Conservation (phyloP, 768 basidiomycete species). For the Strobilomyces echinocephalus region DNA sequence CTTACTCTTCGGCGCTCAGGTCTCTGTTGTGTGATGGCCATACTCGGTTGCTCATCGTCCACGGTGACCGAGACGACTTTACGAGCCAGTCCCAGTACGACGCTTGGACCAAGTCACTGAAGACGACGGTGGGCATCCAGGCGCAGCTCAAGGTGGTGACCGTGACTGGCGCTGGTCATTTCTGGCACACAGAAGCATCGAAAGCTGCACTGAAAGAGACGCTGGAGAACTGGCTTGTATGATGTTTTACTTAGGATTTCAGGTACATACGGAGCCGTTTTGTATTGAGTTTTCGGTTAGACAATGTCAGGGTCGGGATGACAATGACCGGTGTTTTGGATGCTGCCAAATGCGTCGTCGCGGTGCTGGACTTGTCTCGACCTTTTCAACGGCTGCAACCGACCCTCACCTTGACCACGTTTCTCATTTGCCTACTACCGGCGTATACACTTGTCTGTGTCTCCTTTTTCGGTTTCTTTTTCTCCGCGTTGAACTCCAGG, state of each 20-base stretch:
- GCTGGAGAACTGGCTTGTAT: slow-evolving; percentile 20
- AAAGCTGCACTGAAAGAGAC: slow-evolving; percentile 17
- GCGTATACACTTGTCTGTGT: slow-evolving; percentile 10
- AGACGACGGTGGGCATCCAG: slow-evolving; percentile 14
- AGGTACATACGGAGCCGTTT: background rate
- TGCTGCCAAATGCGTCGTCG: slow-evolving; percentile 18
- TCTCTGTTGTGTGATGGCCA: slow-evolving; percentile 42
- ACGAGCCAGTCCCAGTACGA: slow-evolving; percentile 53
- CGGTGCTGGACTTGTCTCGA: slow-evolving; percentile 4
- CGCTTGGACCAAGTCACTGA: slow-evolving; percentile 47
- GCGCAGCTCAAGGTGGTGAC: slow-evolving; percentile 32
- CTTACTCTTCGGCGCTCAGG: slow-evolving; percentile 50
- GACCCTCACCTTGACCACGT: slow-evolving; percentile 15
- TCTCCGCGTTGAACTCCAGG: slow-evolving; percentile 12
- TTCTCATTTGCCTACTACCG: slow-evolving; percentile 5
- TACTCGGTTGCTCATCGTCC: slow-evolving; percentile 56
- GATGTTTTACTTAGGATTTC: background rate
- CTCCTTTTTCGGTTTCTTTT: slow-evolving; percentile 10
- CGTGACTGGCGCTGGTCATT: slow-evolving; percentile 55
- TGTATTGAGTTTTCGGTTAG: background rate
- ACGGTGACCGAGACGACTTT: slow-evolving; percentile 70
- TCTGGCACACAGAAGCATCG: slow-evolving; percentile 49
- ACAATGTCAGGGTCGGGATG: slow-evolving; percentile 10
- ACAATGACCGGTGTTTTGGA: background rate
- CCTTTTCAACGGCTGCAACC: slow-evolving; percentile 21